A percentile compares a stretch with the other conserved stretches of the same genome.
These are phyloP conservation scores for Capsicum rhomboideum DNA, from an alignment of 257 asterid genomes.

Conservation along the genomic window DNA sequence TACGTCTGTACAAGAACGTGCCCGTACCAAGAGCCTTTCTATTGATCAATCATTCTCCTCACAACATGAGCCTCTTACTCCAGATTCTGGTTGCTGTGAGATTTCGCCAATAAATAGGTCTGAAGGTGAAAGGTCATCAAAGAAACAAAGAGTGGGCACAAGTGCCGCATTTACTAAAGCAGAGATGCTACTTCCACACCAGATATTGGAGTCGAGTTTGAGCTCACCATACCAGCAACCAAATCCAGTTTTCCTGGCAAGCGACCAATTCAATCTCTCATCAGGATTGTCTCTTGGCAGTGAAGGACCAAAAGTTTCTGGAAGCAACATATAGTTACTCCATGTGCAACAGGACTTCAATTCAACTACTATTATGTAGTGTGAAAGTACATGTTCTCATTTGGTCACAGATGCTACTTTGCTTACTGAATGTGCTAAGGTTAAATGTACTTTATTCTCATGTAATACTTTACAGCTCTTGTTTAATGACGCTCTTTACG, in stretches of 20 bases:
- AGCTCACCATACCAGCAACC: slow-evolving; percentile 36
- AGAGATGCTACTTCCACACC: slow-evolving; percentile 38
- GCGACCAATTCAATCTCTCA: slow-evolving; percentile 33
- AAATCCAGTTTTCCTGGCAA: slow-evolving; percentile 35
- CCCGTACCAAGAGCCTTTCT: slow-evolving; percentile 50
- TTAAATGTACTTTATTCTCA: neutral
- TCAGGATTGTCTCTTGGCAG: slow-evolving; percentile 17
- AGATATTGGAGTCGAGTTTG: slow-evolving; percentile 47
- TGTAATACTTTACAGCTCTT: neutral
- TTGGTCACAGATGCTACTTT: slow-evolving; percentile 5
- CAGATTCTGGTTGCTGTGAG: slow-evolving; percentile 56
- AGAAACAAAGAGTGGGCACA: slow-evolving; percentile 35
- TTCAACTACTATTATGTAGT: slow-evolving; percentile 17
- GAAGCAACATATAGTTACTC: slow-evolving; percentile 16
- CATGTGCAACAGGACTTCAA: neutral
- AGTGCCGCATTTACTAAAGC: slow-evolving; percentile 32
- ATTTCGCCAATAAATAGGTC: slow-evolving; percentile 40
- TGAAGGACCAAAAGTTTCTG: slow-evolving; percentile 23
- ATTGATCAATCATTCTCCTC: slow-evolving; percentile 70
- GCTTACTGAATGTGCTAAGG: neutral
- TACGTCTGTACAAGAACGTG: slow-evolving; percentile 38
- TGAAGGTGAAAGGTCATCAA: slow-evolving; percentile 36
- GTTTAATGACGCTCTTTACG: neutral
- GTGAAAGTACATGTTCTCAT: slow-evolving; percentile 11
- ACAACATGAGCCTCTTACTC: slow-evolving; percentile 78